A percentile compares a stretch with the other conserved stretches of the same genome.
These are phyloP conservation scores for Ustilago hordei DNA, from an alignment of 1,284 basidiomycete species.

Conservation along the genomic window DNA sequence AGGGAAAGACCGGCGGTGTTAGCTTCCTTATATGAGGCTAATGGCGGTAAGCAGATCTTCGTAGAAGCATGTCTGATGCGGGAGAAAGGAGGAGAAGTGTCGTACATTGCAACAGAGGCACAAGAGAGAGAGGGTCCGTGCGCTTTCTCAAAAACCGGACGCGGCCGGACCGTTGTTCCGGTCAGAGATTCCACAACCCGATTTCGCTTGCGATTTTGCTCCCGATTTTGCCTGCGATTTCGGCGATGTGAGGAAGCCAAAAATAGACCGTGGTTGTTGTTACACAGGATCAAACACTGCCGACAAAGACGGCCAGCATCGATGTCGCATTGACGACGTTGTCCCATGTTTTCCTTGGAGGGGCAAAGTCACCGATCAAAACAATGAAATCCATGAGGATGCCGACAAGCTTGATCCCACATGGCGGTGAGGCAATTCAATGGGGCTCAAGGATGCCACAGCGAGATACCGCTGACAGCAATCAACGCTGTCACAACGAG, in stretches of 20 bases:
- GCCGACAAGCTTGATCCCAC: background rate
- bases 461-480: too few relatives aligned
- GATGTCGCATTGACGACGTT: background rate
- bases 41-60: too few relatives aligned
- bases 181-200: background rate
- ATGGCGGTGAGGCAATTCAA: too few relatives aligned
- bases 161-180: constrained; percentile 30
- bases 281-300: background rate
- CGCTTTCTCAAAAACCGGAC: background rate
- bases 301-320: background rate
- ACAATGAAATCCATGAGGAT: too few relatives aligned
- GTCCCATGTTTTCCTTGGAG: background rate
- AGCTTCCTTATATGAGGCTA: background rate
- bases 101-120: too few relatives aligned
- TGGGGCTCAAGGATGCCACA: too few relatives aligned
- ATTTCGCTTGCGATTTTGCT: background rate
- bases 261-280: too few relatives aligned
- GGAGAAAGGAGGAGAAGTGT: background rate
- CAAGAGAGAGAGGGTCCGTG: background rate
- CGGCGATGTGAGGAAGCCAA: too few relatives aligned
- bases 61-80: background rate
- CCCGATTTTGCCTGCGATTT: background rate
- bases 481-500: too few relatives aligned
- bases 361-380: too few relatives aligned
- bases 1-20: background rate